Base-by-base conservation (phyloP, 345 rosid genomes). In the Noccaea caerulescens region DNA sequence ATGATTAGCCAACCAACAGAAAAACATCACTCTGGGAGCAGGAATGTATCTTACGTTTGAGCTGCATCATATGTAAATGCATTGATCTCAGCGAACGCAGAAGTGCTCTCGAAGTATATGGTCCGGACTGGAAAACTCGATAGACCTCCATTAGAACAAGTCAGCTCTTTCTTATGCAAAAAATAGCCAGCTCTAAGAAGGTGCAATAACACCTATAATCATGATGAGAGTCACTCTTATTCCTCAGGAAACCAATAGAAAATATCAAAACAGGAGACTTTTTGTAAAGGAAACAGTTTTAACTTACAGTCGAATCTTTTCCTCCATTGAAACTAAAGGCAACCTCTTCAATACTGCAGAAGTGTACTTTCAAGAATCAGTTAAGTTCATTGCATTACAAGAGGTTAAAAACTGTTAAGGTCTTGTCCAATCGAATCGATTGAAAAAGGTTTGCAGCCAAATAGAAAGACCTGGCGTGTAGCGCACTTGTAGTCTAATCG, bases 311-410 rank as follows among this genome's bases (percentile, higher is more conserved):
- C 25, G 98, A 91, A 80, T 94, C 99, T 73, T 94, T 94, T 69
- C 99, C 99, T 71, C 99, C 99, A 76, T 94, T 94, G 79, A 94
- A 94, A 79, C 99, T 94, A 81, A 94, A 91, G 34, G 99, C 92
- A 50, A 91, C 89, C 89, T 94, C 99, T 81, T 91, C 98, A 57
- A 76, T 80, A 53, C 99, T 94, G 86, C 75, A 72, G 2, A 71
- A 65, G 20, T 63, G 65, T 14, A 72, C 16, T 68, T 81, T 41
- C 61, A 72, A 67, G 65, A 65, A 51, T 78, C 68, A 75, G 59
- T 32, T 45, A 42, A 53, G 62, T 72, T 36, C 70, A 50, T 46
- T 7, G 34, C 51, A 53, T 37, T 33, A 6, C 39, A 20, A 41
- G 23, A 67, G 30, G 30, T 25, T 25, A n/a, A 25, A 25, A 1